phyloP scores from a whole-genome alignment of 2,329 filamentous ascomycete species.

The Didymella glomerata region DNA sequence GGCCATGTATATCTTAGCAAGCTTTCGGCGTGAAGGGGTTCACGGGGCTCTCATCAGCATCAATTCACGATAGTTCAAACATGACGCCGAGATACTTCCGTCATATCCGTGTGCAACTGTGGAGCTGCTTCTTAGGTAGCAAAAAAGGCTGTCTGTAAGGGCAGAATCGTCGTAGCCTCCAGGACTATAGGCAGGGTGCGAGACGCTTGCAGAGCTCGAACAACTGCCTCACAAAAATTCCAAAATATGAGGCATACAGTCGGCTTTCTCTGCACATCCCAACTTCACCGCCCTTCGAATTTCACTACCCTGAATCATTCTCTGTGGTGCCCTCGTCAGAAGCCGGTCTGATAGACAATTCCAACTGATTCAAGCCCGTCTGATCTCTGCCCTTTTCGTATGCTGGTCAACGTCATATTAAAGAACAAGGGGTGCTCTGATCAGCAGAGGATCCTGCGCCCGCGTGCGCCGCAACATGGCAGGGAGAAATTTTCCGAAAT shows the following conservation, averaged over 20 bases:
- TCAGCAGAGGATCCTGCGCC: constrained; percentile 10
- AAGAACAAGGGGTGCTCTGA: constrained; percentile 4
- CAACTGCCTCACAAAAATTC: too few relatives aligned
- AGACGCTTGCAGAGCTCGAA: too few relatives aligned
- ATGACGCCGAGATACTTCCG: neutral
- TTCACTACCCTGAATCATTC: neutral
- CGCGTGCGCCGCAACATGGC: constrained; percentile 2
- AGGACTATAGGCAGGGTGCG: neutral
- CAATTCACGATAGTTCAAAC: constrained; percentile 10
- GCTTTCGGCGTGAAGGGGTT: constrained; percentile 14
- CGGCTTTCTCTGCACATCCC: too few relatives aligned
- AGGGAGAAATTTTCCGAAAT: constrained; percentile 11
- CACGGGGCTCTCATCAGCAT: neutral
- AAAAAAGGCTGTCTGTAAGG: neutral
- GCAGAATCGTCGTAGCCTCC: too few relatives aligned
- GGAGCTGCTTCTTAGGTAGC: neutral
- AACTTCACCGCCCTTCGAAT: neutral
- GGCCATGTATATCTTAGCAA: constrained; percentile 21
- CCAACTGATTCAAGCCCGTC: neutral
- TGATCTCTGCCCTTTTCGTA: neutral
- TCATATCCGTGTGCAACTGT: neutral
- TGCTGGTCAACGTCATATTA: constrained; percentile 14
- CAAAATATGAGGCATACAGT: too few relatives aligned
- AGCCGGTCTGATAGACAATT: neutral
- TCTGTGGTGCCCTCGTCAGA: constrained; percentile 5